phyloP scores from a whole-genome alignment of 2,329 filamentous ascomycete species.

The Aspergillus aculeatus region DNA sequence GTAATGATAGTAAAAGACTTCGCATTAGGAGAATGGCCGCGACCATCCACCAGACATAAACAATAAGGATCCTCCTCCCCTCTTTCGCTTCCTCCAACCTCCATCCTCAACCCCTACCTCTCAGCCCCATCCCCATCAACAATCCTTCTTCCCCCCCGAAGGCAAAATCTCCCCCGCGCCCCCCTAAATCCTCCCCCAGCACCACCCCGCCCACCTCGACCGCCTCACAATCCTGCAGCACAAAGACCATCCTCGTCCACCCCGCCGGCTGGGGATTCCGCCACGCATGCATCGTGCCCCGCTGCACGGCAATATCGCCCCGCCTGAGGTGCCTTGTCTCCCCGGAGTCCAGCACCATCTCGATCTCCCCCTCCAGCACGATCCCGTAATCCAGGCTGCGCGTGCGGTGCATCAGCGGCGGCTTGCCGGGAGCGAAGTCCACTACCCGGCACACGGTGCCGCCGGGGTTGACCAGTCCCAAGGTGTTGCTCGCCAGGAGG shows the following conservation, averaged over 20 bases:
- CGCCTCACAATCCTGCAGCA: slow-evolving; percentile 22
- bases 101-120: too few species aligned
- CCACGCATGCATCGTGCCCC: slow-evolving; percentile 43
- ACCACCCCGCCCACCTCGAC: slow-evolving; percentile 24
- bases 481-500: slow-evolving; percentile 43
- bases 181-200: slow-evolving; percentile 29
- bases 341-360: slow-evolving; percentile 51
- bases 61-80: too few species aligned
- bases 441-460: slow-evolving; percentile 39
- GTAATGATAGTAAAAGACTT: too few species aligned
- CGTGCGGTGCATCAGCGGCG: slow-evolving; percentile 51
- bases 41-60: too few species aligned
- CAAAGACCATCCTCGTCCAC: slow-evolving; percentile 31
- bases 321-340: slow-evolving; percentile 45
- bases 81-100: too few species aligned
- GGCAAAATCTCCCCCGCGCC: neutral
- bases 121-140: too few species aligned
- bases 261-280: slow-evolving; percentile 28
- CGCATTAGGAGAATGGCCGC: too few species aligned
- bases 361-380: slow-evolving; percentile 52
- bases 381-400: slow-evolving; percentile 54
- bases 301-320: slow-evolving; percentile 56
- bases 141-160: neutral
- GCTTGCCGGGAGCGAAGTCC: slow-evolving; percentile 39
- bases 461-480: slow-evolving; percentile 50